These are phyloP conservation scores for Penicillium expansum DNA, from an alignment of 2,329 filamentous ascomycete genomes.

Conservation along the genomic window DNA sequence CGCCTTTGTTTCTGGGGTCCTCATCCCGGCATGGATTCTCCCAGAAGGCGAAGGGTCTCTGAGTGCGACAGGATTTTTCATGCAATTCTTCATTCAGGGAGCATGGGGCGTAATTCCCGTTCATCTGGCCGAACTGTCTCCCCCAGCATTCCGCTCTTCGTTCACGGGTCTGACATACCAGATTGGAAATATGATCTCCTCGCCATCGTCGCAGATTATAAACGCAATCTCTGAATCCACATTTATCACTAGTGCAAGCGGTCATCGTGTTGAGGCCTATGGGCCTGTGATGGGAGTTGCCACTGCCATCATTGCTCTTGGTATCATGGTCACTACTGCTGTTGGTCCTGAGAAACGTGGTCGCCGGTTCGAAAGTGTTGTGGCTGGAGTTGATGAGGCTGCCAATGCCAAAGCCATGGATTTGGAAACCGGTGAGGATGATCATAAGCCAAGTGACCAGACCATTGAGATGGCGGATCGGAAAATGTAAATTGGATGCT, in stretches of 20 bases:
- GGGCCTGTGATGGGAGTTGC: constrained; percentile 73
- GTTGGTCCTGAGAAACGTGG: constrained; percentile 74
- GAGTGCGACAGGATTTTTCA: constrained; percentile 37
- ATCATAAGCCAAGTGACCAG: constrained; percentile 24
- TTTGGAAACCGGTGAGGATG: constrained; percentile 20
- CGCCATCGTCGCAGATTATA: constrained; percentile 71
- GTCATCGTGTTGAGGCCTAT: constrained; percentile 64
- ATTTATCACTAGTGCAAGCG: constrained; percentile 54
- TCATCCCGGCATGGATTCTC: constrained; percentile 74
- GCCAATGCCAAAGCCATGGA: constrained; percentile 17
- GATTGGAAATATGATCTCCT: constrained; percentile 63
- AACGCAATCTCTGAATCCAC: constrained; percentile 68
- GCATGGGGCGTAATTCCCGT: constrained; percentile 70
- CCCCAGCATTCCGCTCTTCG: constrained; percentile 67
- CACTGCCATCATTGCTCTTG: constrained; percentile 70
- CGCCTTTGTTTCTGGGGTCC: constrained; percentile 62
- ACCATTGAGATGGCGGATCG: constrained; percentile 19
- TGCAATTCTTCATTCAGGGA: constrained; percentile 68
- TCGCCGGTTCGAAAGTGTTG: constrained; percentile 63
- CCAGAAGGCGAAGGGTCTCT: constrained; percentile 30
- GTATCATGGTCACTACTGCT: constrained; percentile 66
- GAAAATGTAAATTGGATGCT: constrained; percentile 7
- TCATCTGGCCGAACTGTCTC: constrained; percentile 73
- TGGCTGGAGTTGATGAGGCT: constrained; percentile 39
- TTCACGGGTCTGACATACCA: constrained; percentile 71